phyloP scores from a whole-genome alignment of 176 grass and related monocot species.

The Saccharum officinarum region DNA sequence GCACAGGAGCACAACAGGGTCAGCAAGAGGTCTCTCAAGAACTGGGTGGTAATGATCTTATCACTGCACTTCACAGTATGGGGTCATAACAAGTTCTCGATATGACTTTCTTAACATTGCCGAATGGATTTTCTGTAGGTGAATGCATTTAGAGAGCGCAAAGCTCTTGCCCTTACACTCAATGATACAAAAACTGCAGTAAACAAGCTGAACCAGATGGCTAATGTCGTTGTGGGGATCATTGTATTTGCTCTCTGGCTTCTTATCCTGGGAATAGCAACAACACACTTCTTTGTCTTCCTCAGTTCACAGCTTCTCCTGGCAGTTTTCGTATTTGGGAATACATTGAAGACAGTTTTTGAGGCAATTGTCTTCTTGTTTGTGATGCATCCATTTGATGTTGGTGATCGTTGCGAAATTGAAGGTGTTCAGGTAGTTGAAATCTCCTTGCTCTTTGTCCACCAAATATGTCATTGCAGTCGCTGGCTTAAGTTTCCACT shows the following conservation, averaged over 20 bases:
- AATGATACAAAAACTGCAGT: slow-evolving; percentile 78
- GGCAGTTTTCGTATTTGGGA: slow-evolving; percentile 79
- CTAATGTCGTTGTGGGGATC: slow-evolving; percentile 44
- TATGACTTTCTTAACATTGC: neutral
- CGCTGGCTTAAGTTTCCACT: neutral
- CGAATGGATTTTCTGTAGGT: slow-evolving; percentile 47
- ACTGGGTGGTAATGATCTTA: slow-evolving; percentile 89
- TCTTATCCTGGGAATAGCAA: slow-evolving; percentile 60
- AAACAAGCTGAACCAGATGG: slow-evolving; percentile 65
- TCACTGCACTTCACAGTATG: neutral
- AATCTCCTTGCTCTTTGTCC: neutral
- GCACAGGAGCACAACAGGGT: slow-evolving; percentile 69
- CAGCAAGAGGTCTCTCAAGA: slow-evolving; percentile 76
- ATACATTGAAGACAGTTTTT: slow-evolving; percentile 68
- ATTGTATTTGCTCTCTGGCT: slow-evolving; percentile 57
- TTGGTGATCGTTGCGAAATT: slow-evolving; percentile 75
- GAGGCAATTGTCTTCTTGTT: slow-evolving; percentile 71
- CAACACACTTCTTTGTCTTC: slow-evolving; percentile 62
- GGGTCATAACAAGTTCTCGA: neutral
- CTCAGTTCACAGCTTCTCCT: slow-evolving; percentile 65
- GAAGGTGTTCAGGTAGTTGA: slow-evolving; percentile 52
- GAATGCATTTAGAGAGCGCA: slow-evolving; percentile 69
- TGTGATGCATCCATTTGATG: slow-evolving; percentile 74
- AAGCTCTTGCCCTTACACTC: slow-evolving; percentile 60
- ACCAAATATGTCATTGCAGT: neutral